Conservation (phyloP, 2,329 filamentous ascomycete species). For the Aureobasidium melanogenum region DNA sequence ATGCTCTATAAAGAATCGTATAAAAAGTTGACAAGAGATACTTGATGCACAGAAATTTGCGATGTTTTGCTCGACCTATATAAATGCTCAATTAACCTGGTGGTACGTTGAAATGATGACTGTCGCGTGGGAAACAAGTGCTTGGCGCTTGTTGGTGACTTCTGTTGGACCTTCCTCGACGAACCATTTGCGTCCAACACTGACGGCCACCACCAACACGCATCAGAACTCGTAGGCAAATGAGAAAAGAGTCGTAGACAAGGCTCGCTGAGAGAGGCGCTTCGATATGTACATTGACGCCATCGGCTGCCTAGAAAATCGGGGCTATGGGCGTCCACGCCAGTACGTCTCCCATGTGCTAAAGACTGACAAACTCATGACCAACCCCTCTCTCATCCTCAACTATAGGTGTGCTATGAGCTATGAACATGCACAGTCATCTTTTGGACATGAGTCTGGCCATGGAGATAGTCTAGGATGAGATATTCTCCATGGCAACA, state of each 20-base stretch:
- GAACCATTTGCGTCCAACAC: background rate
- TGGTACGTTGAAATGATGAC: background rate
- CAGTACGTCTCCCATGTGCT: background rate
- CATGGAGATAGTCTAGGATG: too few species aligned
- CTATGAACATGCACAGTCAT: too few species aligned
- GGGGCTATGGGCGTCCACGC: background rate
- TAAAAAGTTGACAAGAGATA: background rate
- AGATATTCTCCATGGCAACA: too few species aligned
- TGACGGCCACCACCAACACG: background rate
- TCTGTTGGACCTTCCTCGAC: background rate
- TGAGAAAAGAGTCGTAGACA: background rate
- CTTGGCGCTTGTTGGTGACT: background rate
- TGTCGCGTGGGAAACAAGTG: background rate
- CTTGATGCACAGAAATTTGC: background rate
- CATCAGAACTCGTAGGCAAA: background rate
- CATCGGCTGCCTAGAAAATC: background rate
- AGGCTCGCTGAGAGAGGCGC: background rate
- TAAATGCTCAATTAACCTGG: background rate
- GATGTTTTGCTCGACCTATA: background rate
- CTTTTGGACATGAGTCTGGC: too few species aligned
- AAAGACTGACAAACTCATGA: too few species aligned
- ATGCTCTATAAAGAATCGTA: background rate
- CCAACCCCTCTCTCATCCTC: too few species aligned
- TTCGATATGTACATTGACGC: background rate
- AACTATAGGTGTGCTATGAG: too few species aligned